Base-by-base conservation (phyloP, 169 alveolate species). In the Plasmodium gonderi region DNA sequence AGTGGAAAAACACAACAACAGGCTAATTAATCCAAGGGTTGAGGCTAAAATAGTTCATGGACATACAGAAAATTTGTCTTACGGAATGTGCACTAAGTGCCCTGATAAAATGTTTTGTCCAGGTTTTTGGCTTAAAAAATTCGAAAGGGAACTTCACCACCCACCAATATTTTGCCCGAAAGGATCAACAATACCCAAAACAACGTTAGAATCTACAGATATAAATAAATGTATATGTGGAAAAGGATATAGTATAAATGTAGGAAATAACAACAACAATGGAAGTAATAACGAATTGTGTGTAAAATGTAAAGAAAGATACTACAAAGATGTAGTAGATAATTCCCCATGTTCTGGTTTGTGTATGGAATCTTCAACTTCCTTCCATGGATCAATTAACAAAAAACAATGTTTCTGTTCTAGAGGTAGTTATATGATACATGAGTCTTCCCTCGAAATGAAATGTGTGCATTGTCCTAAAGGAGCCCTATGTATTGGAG, bases 401-500 rank as follows among this genome's bases (percentile, higher is more conserved):
- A 85, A 91, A 87, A 95, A 92, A 77, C 97, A 95, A 38, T 95
- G 97, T 67, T 95, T 95, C 90, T 95, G 97, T 92, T 67, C 82
- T 29, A 91, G 79, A 49, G 96, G 97, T 7, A 91, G 94, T 49
- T 95, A 92, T 77, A 94, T 95, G 96, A 87, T 72, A 60, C 40
- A 67, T 12, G 96, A 95, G 33, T 82, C 83, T 8, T 67, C 94
- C 11, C 47, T 49, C 14, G 93, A 74, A 68, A 79, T 75, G 47
- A 91, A 76, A 51, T 95, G 97, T 36, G 83, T 95, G n/a, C 91
- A 60, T 11, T 95, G 97, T 68, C 47, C 94, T 68, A 64, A 80
- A 36, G 97, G 97, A 31, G 96, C 97, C 6, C 36, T 87, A 65
- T 95, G 97, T 80, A 95, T 96, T 33, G 97, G 97, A 2, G 97